Evolutionary conservation across 345 rosid species (phyloP).

Genomic region (Populus euphratica): DNA sequence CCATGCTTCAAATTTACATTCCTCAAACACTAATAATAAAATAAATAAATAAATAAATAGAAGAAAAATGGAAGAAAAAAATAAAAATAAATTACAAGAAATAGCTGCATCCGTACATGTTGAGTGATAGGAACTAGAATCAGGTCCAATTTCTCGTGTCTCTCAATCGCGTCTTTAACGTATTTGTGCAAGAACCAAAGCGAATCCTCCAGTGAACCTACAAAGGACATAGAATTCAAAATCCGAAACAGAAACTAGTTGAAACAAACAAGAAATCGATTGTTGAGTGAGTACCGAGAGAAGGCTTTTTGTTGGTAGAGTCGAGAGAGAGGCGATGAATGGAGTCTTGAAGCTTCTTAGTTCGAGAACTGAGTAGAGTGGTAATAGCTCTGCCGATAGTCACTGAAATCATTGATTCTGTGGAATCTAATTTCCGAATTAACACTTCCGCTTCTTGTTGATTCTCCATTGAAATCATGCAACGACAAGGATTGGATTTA

Average conservation of each 20-base stretch:
- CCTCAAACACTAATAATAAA: slow-evolving; percentile 46
- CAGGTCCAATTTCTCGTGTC: slow-evolving; percentile 47
- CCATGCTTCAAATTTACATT: slow-evolving; percentile 48
- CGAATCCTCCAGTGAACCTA: slow-evolving; percentile 68
- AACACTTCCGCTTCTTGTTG: slow-evolving; percentile 33
- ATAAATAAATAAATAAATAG: background rate
- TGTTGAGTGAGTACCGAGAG: slow-evolving; percentile 34
- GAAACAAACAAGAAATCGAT: background rate
- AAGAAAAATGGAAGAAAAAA: background rate
- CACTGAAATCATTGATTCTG: slow-evolving; percentile 54
- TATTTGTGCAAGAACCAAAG: slow-evolving; percentile 56
- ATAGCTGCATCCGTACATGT: slow-evolving; percentile 37
- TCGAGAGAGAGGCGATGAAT: slow-evolving; percentile 44
- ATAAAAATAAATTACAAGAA: background rate
- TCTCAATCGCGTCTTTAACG: slow-evolving; percentile 50
- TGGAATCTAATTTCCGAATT: slow-evolving; percentile 39
- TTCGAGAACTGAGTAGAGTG: slow-evolving; percentile 57
- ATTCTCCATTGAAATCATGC: slow-evolving; percentile 25
- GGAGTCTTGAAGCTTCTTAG: slow-evolving; percentile 62
- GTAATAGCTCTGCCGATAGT: slow-evolving; percentile 60
- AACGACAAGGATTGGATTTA: background rate
- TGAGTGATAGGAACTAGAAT: slow-evolving; percentile 69
- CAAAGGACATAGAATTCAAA: background rate
- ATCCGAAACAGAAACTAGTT: too few species aligned
- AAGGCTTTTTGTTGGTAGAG: slow-evolving; percentile 27